Percentiles rank a stretch among this genome's conserved stretches.
These are phyloP conservation scores for Teratosphaeriaceae sp. DNA, from an alignment of 2,329 filamentous ascomycete species.

Conservation along the genomic window DNA sequence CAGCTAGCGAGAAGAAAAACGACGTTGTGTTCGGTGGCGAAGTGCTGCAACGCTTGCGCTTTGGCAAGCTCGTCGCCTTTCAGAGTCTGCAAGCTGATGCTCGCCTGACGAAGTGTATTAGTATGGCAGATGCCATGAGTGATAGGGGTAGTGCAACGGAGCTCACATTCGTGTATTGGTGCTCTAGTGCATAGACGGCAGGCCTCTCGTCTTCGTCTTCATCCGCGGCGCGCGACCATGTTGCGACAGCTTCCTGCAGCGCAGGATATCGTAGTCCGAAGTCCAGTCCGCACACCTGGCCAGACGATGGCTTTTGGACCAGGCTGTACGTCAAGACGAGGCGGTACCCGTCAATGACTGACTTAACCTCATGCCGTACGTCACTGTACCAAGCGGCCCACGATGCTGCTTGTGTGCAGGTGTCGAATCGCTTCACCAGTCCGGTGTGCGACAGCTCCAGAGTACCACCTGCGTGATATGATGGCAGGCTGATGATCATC, in stretches of 20 bases:
- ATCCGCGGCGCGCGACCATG: background rate
- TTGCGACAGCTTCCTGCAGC: background rate
- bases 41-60: slow-evolving; percentile 1
- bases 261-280: background rate
- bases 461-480: background rate
- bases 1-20: background rate
- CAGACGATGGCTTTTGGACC: background rate
- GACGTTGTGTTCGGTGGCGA: background rate
- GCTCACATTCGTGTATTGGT: slow-evolving; percentile 1
- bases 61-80: slow-evolving; percentile 1
- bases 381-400: background rate
- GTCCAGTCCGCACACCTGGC: background rate
- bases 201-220: background rate
- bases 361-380: slow-evolving; percentile 1
- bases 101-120: background rate
- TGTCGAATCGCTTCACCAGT: background rate
- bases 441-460: background rate
- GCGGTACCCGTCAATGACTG: background rate
- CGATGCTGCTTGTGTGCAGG: background rate
- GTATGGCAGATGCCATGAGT: background rate
- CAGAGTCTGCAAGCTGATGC: background rate
- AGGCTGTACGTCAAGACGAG: slow-evolving; percentile 2
- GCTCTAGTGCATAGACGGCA: slow-evolving; percentile 1
- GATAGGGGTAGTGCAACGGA: too few relatives aligned
- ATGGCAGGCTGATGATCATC: background rate